Percentiles rank a stretch among this genome's conserved stretches.
Evolutionary conservation across 371 early-diverging fungal species (phyloP).

Genomic region (Chytridium lagenaria): DNA sequence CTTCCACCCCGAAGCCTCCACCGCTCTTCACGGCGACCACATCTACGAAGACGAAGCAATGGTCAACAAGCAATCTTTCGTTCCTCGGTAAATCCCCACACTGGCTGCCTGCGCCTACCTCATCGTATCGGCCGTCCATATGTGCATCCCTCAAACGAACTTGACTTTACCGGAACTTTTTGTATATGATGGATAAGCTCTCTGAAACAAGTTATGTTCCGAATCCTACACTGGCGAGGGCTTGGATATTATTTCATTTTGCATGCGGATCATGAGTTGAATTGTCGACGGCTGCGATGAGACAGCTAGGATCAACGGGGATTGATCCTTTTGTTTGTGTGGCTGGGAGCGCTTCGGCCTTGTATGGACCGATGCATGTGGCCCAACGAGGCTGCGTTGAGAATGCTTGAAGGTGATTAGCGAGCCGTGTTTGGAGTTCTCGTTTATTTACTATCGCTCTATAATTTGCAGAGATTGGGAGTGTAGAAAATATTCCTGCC

Average conservation of each 20-base stretch:
- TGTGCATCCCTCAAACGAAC: constrained; percentile 59
- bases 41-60: constrained; percentile 50
- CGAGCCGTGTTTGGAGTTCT: no score
- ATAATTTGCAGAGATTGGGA: constrained; percentile 63
- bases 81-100: constrained; percentile 57
- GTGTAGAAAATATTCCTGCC: constrained; percentile 59
- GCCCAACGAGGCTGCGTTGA: constrained; percentile 61
- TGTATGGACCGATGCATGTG: constrained; percentile 64
- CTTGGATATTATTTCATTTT: constrained; percentile 72
- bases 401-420: constrained; percentile 61
- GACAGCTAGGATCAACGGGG: constrained; percentile 65
- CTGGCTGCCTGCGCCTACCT: constrained; percentile 47
- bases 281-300: constrained; percentile 72
- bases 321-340: constrained; percentile 64
- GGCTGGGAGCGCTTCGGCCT: constrained; percentile 53
- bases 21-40: constrained; percentile 51
- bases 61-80: constrained; percentile 70
- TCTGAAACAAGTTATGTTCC: constrained; percentile 63
- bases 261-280: constrained; percentile 65
- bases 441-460: no score
- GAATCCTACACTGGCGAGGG: constrained; percentile 62
- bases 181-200: constrained; percentile 68
- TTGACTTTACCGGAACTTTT: constrained; percentile 65
- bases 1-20: constrained; percentile 64
- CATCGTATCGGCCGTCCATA: constrained; percentile 62